Base-by-base conservation (phyloP, 129 eudicot genomes). In the Artemisia argyi region DNA sequence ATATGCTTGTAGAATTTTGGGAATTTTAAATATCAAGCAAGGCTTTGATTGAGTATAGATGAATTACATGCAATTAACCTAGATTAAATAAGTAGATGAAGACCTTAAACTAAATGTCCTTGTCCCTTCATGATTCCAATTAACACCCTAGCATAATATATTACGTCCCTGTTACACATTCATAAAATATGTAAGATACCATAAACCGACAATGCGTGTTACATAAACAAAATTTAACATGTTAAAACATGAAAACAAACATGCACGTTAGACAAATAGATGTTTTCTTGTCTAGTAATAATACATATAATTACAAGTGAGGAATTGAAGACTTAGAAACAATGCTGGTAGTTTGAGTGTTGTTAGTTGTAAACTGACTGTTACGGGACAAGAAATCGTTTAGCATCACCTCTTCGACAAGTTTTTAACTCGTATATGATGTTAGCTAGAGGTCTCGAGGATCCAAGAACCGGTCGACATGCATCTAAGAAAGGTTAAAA, bases 51-150 rank as follows among this genome's bases (percentile, higher is more conserved):
- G 48, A 32, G 35, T 22, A 50, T 65, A 71, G 73, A 78, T 78
- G 68, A 71, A 71, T 1, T 78, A 61, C 54, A 78, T 63, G 72
- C 46, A 71, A 71, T 62, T 44, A 53, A 54, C 72, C 28, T 24
- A 42, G 49, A 61, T 69, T 69, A 52, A 77, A 70, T 26, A 69
- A 71, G 77, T 47, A 49, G 73, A 78, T 61, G 7, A 71, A 63
- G 54, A 65, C 66, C 81, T 28, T 78, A 61, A 52, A 69, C 26
- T 62, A 70, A 1, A 39, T 62, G n/a, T 70, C 56, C 18, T 13
- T 70, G 76, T 77, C 66, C 51, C 71, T 62, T 52, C 39, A 63
- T 78, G 26, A 63, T 63, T 78, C 77, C 82, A 78, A 71, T 71
- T 65, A 78, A 71, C 77, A 64, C 68, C 82, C 18, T 52, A 69